Conservation (phyloP, 192 early-diverging fungal genomes). For the Chytriomyces sp. region DNA sequence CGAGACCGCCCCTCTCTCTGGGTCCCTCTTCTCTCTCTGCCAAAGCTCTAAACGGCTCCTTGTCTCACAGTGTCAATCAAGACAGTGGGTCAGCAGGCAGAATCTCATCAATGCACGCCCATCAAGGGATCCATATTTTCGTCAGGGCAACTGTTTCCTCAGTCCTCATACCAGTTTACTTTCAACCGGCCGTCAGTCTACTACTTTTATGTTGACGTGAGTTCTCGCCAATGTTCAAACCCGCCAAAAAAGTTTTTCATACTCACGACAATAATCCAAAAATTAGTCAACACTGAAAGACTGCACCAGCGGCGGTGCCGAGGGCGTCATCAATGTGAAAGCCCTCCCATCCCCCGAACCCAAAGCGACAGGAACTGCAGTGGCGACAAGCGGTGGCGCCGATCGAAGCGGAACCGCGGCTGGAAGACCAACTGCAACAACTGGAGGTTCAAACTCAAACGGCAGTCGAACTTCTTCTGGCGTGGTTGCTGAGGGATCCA, state of each 20-base stretch:
- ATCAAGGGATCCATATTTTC: neutral
- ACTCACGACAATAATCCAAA: neutral
- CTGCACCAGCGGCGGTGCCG: neutral
- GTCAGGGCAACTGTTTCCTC: neutral
- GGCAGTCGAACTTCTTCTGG: neutral
- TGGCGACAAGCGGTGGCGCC: neutral
- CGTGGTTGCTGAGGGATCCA: neutral
- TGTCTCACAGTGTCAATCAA: neutral
- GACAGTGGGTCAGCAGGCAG: neutral
- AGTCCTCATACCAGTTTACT: neutral
- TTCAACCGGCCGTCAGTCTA: neutral
- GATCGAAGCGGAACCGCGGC: neutral
- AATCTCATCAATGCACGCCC: neutral
- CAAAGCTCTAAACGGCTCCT: neutral
- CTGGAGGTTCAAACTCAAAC: neutral
- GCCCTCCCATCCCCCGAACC: neutral
- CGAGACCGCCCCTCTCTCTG: neutral
- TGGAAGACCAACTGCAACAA: neutral
- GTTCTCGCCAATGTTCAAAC: neutral
- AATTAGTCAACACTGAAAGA: neutral
- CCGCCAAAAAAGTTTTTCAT: neutral
- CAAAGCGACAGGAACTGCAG: neutral
- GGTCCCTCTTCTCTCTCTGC: neutral
- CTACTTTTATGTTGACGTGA: conserved; percentile 24
- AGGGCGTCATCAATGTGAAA: neutral